Percentiles rank a stretch among this genome's conserved stretches.
Evolutionary conservation across 306 rosid genomes (phyloP).

Genomic region (Cucumis melo): DNA sequence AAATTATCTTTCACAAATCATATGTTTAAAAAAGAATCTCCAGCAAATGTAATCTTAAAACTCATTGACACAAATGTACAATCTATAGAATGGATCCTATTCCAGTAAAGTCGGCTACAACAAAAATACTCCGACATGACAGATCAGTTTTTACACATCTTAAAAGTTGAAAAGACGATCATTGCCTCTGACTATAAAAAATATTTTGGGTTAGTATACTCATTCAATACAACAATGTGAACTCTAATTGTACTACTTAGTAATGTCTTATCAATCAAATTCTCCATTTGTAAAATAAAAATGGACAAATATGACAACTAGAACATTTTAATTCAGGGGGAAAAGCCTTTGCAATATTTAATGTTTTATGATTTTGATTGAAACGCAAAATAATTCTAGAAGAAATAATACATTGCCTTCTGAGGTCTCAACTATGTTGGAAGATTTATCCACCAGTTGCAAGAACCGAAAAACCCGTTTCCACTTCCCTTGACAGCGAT

Average conservation of each 20-base stretch:
- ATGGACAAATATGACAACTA: background rate
- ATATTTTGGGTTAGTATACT: background rate
- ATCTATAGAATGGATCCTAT: no score
- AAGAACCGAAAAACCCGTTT: slow-evolving; percentile 81
- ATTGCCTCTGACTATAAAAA: background rate
- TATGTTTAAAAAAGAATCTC: background rate
- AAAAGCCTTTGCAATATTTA: background rate
- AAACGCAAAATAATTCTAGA: background rate
- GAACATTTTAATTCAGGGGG: background rate
- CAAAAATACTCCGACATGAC: background rate
- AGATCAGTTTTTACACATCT: background rate
- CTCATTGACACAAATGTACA: no score
- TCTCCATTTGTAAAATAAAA: background rate
- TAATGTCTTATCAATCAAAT: background rate
- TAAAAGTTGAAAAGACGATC: background rate
- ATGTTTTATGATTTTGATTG: background rate
- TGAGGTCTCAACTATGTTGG: slow-evolving; percentile 58
- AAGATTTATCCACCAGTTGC: slow-evolving; percentile 70
- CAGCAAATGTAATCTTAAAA: background rate
- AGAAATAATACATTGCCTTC: slow-evolving; percentile 87
- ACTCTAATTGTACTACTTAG: background rate
- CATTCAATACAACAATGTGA: background rate
- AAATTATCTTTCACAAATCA: background rate
- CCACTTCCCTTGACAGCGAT: slow-evolving; percentile 73
- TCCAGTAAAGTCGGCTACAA: background rate